Evolutionary conservation across 352 stramenopile species (phyloP), one percentile per base, ranked within the genome.

Genomic region (Pythium insidiosum): DNA sequence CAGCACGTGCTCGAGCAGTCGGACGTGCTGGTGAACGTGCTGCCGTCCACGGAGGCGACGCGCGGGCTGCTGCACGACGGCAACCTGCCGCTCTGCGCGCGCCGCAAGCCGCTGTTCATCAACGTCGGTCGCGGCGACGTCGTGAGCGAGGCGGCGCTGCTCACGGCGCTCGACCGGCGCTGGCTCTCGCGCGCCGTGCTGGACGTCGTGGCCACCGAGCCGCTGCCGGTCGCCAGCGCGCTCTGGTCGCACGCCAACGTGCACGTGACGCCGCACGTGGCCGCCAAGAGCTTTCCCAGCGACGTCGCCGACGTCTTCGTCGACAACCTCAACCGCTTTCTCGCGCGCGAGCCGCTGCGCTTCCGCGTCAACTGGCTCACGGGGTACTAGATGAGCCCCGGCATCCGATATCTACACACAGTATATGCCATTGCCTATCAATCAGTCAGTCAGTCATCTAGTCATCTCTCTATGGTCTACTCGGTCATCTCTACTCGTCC

Each of bases 61-160:
- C 60, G 58, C 23, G 63, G 77, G 38, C 43, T 93, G 28, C 60
- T 96, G 19, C 73, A 56, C 10, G 59, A 74, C 22, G 45, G 51
- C 19, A 68, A 64, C 16, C 50, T 95, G 1, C 35, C 59, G 21
- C 41, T 53, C 18, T 84, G 73, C 38, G 49, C 56, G 0, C 45
- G 47, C 21, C 67, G 66, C 51, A 57, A 72, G 50, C 77, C 82
- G 15, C 72, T 92, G 40, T 79, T 96, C 43, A 72, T 95, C 55
- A 95, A 95, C 56, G 79, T 91, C 43, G 85, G 85, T 4, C 73
- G 83, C 35, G 85, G 85, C 12, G 83, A 96, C 49, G 59, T 96
- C 4, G 70, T 93, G 39, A 52, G 56, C 18, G 77, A 93, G 50
- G 35, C 34, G 23, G 56, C 57, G 31, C 54, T 96, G 39, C 3